Evolutionary conservation across 345 rosid species (phyloP), one percentile per base, ranked within the genome.

Genomic region (Hevea brasiliensis): DNA sequence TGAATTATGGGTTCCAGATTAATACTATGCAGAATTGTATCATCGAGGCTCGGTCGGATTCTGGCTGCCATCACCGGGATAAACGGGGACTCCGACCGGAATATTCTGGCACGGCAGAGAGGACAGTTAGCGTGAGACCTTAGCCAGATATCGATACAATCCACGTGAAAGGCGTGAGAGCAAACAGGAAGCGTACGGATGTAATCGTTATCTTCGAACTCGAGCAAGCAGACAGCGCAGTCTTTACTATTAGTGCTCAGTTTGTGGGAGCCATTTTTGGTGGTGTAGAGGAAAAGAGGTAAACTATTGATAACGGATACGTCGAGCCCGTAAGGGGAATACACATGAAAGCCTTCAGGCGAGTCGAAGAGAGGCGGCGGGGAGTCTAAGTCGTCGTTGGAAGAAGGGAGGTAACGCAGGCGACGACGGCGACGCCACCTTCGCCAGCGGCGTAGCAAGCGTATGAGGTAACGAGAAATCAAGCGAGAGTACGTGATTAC

Each of bases 101-200:
- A 84, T 35, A 94, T 87, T 51, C 92, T 89, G 15, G 96, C 91
- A 14, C 98, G 90, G 74, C 98, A 94, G 32, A 94, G 80, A 1
- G 98, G 98, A 70, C 98, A 94, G 75, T 89, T 94, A 42, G 96
- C 96, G 70, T 94, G 98, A 26, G 96, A 90, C 45, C 93, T 85
- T 7, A 94, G 79, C 98, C 98, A 94, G 24, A 88, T 86, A 53
- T 94, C 94, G 78, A 94, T 94, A 81, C 98, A 94, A 57, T 94
- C 98, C 35, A 92, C 89, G 81, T 94, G 98, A 68, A 94, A 94
- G 26, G 97, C 89, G 63, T 94, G 98, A 45, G 84, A 85, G 66
- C 98, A 94, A 8, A 76, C 86, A 2, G 97, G 97, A 14, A 94
- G 94, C 2, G 94, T 92, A 9, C 98, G 85, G 70, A 94, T 88